These are phyloP conservation scores for Prunella vulgaris DNA, from an alignment of 257 asterid genomes.

Conservation along the genomic window DNA sequence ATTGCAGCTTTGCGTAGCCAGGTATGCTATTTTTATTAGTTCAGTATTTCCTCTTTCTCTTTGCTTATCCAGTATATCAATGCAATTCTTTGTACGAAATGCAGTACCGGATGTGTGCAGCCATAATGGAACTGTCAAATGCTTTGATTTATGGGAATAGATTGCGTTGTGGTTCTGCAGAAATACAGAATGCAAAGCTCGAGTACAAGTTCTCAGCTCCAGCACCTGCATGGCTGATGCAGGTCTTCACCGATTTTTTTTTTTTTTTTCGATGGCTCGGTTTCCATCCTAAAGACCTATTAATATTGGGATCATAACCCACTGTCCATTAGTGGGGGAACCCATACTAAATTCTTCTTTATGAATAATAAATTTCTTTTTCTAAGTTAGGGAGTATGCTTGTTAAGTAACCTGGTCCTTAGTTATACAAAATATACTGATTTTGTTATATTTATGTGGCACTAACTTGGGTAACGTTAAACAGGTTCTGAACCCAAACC, in stretches of 20 bases:
- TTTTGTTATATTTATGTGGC: neutral
- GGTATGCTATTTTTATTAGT: conserved; percentile 39
- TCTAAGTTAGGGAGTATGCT: too few relatives aligned
- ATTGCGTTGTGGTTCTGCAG: conserved; percentile 81
- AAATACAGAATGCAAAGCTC: conserved; percentile 72
- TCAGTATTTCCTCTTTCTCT: conserved; percentile 3
- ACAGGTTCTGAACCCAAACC: conserved; percentile 77
- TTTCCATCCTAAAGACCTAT: too few relatives aligned
- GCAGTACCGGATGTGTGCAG: conserved; percentile 98
- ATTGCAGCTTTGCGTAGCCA: conserved; percentile 89
- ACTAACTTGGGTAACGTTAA: conserved; percentile 18
- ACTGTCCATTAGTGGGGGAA: too few relatives aligned
- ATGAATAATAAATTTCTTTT: too few relatives aligned
- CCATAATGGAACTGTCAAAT: conserved; percentile 91
- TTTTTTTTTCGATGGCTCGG: too few relatives aligned
- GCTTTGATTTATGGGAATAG: conserved; percentile 87
- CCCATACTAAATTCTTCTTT: too few relatives aligned
- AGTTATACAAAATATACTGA: neutral
- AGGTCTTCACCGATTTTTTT: conserved; percentile 46
- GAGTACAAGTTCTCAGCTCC: conserved; percentile 46
- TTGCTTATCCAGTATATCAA: conserved; percentile 12
- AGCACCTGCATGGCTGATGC: conserved; percentile 66
- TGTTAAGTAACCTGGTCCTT: neutral
- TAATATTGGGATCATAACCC: too few relatives aligned
- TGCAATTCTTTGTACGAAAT: conserved; percentile 28